phyloP scores from a whole-genome alignment of 2,329 filamentous ascomycete genomes.

The Aspergillus japonicus region DNA sequence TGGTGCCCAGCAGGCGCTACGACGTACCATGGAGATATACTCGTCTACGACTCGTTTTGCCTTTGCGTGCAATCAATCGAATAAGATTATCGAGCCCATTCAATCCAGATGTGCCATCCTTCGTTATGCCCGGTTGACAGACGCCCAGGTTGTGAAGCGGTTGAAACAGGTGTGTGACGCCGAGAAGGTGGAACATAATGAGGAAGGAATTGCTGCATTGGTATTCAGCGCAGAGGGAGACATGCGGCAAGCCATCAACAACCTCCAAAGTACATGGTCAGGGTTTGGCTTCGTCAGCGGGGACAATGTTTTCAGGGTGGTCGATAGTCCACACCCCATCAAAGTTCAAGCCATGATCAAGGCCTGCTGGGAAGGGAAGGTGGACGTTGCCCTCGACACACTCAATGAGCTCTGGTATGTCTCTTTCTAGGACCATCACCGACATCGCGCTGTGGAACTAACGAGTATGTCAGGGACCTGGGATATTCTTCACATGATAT shows the following conservation, averaged over 20 bases:
- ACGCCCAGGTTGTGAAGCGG: constrained; percentile 87
- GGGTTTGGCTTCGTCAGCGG: constrained; percentile 97
- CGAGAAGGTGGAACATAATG: constrained; percentile 84
- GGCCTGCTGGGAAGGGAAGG: constrained; percentile 87
- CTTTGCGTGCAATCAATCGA: constrained; percentile 97
- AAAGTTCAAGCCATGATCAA: constrained; percentile 99
- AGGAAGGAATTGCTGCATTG: constrained; percentile 91
- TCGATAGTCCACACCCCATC: constrained; percentile 94
- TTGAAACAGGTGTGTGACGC: constrained; percentile 89
- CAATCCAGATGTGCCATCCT: constrained; percentile 96
- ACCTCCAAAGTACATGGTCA: constrained; percentile 86
- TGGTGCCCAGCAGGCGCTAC: constrained; percentile 90
- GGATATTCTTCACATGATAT: constrained; percentile 99
- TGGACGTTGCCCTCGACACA: constrained; percentile 81
- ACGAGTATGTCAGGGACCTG: constrained; percentile 56
- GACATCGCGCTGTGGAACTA: background rate
- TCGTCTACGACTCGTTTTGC: constrained; percentile 94
- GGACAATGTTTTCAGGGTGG: constrained; percentile 96
- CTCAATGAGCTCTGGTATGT: constrained; percentile 82
- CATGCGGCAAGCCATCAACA: constrained; percentile 99
- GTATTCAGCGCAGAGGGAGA: constrained; percentile 97
- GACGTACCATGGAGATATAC: constrained; percentile 98
- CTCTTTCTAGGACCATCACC: background rate
- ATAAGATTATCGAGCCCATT: constrained; percentile 99
- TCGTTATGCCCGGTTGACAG: constrained; percentile 86